Evolutionary conservation across 192 early-diverging fungal species (phyloP), one percentile per base, ranked within the genome.

Genomic region (Cetraspora pellucida): DNA sequence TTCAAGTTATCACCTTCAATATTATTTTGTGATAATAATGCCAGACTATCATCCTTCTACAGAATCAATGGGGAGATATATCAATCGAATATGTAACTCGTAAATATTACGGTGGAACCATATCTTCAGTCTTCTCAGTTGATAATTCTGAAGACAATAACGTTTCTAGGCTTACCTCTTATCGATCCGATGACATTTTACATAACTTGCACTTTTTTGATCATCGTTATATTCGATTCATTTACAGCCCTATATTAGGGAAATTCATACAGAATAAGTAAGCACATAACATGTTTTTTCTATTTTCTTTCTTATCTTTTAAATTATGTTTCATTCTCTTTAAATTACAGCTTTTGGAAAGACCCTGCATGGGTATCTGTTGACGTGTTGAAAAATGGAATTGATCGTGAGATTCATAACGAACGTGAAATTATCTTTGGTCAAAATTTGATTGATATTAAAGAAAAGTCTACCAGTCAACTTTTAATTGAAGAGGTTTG

Each of bases 341-440:
- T 23, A 59, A 23, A 25, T 25, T 59, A 10, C 60, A 80, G 80
- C 0, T 74, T 80, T 65, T 90, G 87, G 87, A 88, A 87, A 72
- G 87, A 88, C 70, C 77, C 80, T 27, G 66, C 78, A 50, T 90
- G 89, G 89, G 81, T 50, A 21, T 81, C 44, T 27, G 37, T 77
- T 19, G 81, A 83, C 30, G 71, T 68, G 30, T 77, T 86, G 21
- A 84, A 84, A 73, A 77, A 44, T 0, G 93, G 93, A 6, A 81
- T 93, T 21, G 75, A 79, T 1, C 71, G 81, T 21, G 89, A 87
- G 44, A 81, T 84, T 9, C 82, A 87, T 71, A 79, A 80, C 11
- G 85, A 91, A 77, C 88, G 93, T 11, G 58, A 73, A n/a, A 77
- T 84, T 57, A 85, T 93, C 2, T 95, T 95, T 85, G 93, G 92